Evolutionary conservation across 441 rosid genomes (phyloP).

Genomic region (Pelargonium fulgidum): DNA sequence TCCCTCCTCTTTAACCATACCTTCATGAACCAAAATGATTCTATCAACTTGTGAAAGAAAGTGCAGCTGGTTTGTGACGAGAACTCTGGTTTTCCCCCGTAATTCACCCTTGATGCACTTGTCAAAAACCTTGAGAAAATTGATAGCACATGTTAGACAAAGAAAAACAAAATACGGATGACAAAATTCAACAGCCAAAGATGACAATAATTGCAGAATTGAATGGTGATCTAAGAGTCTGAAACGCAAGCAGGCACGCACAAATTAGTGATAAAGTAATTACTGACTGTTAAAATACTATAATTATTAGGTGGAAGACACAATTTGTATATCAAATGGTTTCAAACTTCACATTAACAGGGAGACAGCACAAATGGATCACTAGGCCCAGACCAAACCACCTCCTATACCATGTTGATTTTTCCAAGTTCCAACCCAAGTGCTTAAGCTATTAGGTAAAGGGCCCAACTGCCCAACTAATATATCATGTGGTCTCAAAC

Average conservation of each 20-base stretch:
- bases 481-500: no score
- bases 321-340: no score
- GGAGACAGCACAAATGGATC: no score
- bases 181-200: slow-evolving; percentile 10
- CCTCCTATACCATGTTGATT: no score
- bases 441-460: no score
- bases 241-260: neutral
- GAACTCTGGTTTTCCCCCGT: slow-evolving; percentile 78
- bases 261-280: no score
- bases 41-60: slow-evolving; percentile 90
- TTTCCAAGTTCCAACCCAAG: no score
- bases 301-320: no score
- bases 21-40: slow-evolving; percentile 76
- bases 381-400: no score
- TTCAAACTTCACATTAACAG: no score
- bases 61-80: slow-evolving; percentile 94
- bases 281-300: no score
- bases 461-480: no score
- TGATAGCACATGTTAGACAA: slow-evolving; percentile 21
- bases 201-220: neutral
- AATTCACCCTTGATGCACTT: slow-evolving; percentile 79
- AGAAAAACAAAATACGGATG: slow-evolving; percentile 8
- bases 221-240: neutral
- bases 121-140: slow-evolving; percentile 68
- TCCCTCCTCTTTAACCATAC: slow-evolving; percentile 82